Evolutionary conservation across 768 basidiomycete species (phyloP).

Genomic region (Trichaptum fuscoviolaceum): DNA sequence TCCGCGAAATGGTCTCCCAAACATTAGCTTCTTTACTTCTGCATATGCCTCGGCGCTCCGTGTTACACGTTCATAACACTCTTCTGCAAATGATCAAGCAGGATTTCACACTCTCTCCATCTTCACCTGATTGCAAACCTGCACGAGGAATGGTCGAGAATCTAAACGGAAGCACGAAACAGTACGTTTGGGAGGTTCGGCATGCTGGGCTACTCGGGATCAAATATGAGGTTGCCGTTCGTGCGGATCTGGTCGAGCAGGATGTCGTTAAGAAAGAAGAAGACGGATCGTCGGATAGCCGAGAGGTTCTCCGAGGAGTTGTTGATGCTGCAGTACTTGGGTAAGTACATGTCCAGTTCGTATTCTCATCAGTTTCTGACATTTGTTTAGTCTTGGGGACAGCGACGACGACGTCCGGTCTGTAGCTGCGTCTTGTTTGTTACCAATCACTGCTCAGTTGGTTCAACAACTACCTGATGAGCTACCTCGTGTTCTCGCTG

Average conservation of each 20-base stretch:
- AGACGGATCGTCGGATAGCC: conserved; percentile 15
- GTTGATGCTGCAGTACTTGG: conserved; percentile 90
- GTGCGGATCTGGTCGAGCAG: conserved; percentile 71
- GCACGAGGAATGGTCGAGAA: conserved; percentile 19
- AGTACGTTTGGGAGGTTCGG: conserved; percentile 91
- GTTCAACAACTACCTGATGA: conserved; percentile 71
- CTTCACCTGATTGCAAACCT: conserved; percentile 17
- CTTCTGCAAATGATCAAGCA: conserved; percentile 93
- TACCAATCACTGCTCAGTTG: conserved; percentile 81
- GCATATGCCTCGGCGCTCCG: conserved; percentile 79
- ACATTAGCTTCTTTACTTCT: conserved; percentile 85
- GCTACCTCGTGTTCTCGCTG: conserved; percentile 67
- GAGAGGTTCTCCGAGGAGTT: conserved; percentile 67
- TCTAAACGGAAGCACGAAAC: conserved; percentile 21
- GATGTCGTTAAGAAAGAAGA: conserved; percentile 17
- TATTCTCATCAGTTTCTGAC: background rate
- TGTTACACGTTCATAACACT: conserved; percentile 75
- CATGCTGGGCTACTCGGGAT: conserved; percentile 97
- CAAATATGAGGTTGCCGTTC: conserved; percentile 96
- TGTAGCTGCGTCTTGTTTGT: conserved; percentile 86
- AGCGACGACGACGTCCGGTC: conserved; percentile 94
- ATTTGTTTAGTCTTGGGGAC: conserved; percentile 64
- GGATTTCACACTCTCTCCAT: conserved; percentile 51
- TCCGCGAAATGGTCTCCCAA: conserved; percentile 93
- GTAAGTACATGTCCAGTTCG: conserved; percentile 36